phyloP scores from a whole-genome alignment of 2,329 filamentous ascomycete species.

The Alternaria postmessia region DNA sequence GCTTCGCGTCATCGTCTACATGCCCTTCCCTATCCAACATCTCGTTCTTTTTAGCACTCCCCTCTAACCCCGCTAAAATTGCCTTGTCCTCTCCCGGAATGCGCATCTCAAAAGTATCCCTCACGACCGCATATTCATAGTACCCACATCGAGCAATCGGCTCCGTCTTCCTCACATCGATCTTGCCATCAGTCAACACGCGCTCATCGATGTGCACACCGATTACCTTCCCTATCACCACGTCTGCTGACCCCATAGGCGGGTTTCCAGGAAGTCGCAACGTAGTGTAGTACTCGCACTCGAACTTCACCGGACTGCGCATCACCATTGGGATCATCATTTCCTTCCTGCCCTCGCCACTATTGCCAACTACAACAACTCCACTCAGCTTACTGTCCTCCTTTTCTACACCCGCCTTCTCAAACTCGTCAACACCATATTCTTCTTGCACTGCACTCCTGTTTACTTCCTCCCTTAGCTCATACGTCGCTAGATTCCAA shows the following conservation, averaged over 20 bases:
- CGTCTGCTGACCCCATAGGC: slow-evolving; percentile 65
- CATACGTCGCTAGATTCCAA: slow-evolving; percentile 68
- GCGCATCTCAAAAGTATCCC: slow-evolving; percentile 67
- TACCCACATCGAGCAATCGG: slow-evolving; percentile 70
- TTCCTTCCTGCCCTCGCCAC: not conserved
- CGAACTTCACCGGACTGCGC: slow-evolving; percentile 64
- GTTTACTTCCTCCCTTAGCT: slow-evolving; percentile 65
- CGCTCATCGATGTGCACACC: slow-evolving; percentile 65
- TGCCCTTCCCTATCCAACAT: slow-evolving; percentile 14
- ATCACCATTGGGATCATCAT: slow-evolving; percentile 60
- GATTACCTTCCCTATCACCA: slow-evolving; percentile 66
- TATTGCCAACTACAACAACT: slow-evolving; percentile 19
- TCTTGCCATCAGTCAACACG: slow-evolving; percentile 62
- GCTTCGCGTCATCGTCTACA: not conserved
- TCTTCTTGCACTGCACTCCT: slow-evolving; percentile 61
- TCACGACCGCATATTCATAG: slow-evolving; percentile 65
- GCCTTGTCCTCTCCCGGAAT: slow-evolving; percentile 53
- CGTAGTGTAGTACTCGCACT: slow-evolving; percentile 64
- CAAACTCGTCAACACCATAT: slow-evolving; percentile 64
- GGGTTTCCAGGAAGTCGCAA: slow-evolving; percentile 64
- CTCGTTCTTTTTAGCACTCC: slow-evolving; percentile 35
- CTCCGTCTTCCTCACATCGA: slow-evolving; percentile 65
- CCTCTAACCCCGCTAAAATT: slow-evolving; percentile 39
- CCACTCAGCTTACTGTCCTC: slow-evolving; percentile 51
- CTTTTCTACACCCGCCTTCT: slow-evolving; percentile 59